Evolutionary conservation across 2,329 filamentous ascomycete species (phyloP).

Genomic region (Microdochium trichocladiopsis): DNA sequence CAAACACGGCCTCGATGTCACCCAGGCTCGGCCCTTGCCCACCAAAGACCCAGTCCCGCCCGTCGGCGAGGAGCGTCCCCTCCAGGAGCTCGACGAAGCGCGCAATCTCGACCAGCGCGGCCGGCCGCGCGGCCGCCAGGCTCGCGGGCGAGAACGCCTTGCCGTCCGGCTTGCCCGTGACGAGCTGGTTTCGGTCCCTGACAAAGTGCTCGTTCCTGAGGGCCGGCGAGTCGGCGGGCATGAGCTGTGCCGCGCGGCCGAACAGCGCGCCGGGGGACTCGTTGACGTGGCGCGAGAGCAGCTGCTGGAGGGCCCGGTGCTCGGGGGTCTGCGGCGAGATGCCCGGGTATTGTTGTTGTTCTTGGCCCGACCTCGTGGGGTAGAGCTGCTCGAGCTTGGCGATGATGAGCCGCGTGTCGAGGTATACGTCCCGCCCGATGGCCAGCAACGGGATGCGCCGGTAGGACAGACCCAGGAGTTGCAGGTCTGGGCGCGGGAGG

Average conservation of each 20-base stretch:
- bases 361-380: too few species aligned
- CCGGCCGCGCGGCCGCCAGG: conserved; percentile 30
- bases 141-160: conserved; percentile 12
- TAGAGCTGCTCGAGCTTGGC: conserved; percentile 53
- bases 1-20: conserved; percentile 65
- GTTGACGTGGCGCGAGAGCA: conserved; percentile 48
- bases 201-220: conserved; percentile 51
- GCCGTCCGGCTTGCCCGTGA: conserved; percentile 12
- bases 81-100: conserved; percentile 53
- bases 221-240: conserved; percentile 48
- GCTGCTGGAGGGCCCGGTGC: conserved; percentile 38
- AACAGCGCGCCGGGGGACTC: conserved; percentile 48
- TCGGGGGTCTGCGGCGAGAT: conserved; percentile 28
- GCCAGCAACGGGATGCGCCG: conserved; percentile 63
- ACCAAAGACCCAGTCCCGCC: conserved; percentile 41
- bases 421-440: conserved; percentile 61
- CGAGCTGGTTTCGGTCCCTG: conserved; percentile 44
- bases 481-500: conserved; percentile 60
- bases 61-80: conserved; percentile 54
- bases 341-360: conserved; percentile 24
- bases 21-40: conserved; percentile 46
- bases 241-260: conserved; percentile 37
- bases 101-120: conserved; percentile 48
- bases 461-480: conserved; percentile 54
- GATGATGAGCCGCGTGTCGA: conserved; percentile 64